Base-by-base conservation (phyloP, 176 grass and related monocot genomes). In the Musa acuminata region DNA sequence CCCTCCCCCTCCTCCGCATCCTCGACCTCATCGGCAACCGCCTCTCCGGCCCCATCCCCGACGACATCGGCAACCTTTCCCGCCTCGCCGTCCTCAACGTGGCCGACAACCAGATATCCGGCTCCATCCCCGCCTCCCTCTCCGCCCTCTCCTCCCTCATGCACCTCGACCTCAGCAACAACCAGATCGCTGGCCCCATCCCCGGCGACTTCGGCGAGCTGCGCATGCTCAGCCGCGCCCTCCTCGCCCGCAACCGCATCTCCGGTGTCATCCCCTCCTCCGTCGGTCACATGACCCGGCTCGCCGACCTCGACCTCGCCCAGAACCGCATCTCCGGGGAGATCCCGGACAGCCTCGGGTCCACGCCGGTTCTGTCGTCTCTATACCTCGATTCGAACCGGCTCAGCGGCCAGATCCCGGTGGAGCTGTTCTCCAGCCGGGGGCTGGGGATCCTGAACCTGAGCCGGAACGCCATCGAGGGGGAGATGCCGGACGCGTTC, bases 371-470 rank as follows among this genome's bases (percentile, higher is more conserved):
- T 72, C 96, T 99, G 0, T 82, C 91, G 8, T 83, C 96, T 10
- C 84, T 99, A 11, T 79, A 89, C 83, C 83, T 99, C 10, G 96
- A 86, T 25, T 35, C 77, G 11, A 99, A 99, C 73, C 71, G 64
- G 65, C 78, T 99, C 35, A 83, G 86, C 0, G 86, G 91, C 0
- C 52, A 49, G n/a, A 84, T 99, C 25, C 96, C 91, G 19, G 59
- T 74, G 59, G 78, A 8, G 35, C 76, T 99, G 20, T 76, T 95
- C 5, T 71, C 79, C 74, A 89, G 63, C 82, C 72, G 58, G 71
- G 96, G 96, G 59, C 83, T 99, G 13, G 86, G 91, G 10, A 99
- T 99, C 71, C 49, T 99, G 24, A 99, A 99, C 81, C 78, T 99
- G 66, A 99, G 96, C 84, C 75, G 82, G 60, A 99, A 99, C 80